Conservation (phyloP, 306 rosid species). For the Myrica gale region DNA sequence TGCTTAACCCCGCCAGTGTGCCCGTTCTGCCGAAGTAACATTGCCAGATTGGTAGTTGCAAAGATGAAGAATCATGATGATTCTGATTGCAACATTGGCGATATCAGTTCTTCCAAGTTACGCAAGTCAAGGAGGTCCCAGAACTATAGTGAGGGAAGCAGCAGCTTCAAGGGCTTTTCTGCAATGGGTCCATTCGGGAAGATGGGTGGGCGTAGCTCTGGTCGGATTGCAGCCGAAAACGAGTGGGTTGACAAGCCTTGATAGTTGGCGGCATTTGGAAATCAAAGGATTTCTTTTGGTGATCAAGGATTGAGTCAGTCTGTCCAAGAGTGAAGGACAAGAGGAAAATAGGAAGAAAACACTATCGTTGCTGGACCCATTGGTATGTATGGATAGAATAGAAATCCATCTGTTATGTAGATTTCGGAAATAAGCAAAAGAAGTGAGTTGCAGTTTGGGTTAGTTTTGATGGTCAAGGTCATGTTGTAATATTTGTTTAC, state of each 20-base stretch:
- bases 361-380: slow-evolving; percentile 34
- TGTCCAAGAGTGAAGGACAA: slow-evolving; percentile 24
- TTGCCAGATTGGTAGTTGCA: slow-evolving; percentile 50
- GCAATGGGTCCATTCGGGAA: slow-evolving; percentile 67
- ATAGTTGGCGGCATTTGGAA: slow-evolving; percentile 28
- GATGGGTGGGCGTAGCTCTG: slow-evolving; percentile 64
- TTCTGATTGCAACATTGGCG: slow-evolving; percentile 44
- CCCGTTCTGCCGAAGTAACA: slow-evolving; percentile 91
- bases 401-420: slow-evolving; percentile 34
- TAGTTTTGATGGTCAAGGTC: slow-evolving; percentile 42
- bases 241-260: slow-evolving; percentile 68
- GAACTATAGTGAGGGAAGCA: slow-evolving; percentile 75
- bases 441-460: slow-evolving; percentile 41
- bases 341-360: slow-evolving; percentile 29
- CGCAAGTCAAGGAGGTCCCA: slow-evolving; percentile 57
- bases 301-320: slow-evolving; percentile 13
- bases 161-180: slow-evolving; percentile 80
- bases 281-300: slow-evolving; percentile 27
- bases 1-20: slow-evolving; percentile 72
- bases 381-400: slow-evolving; percentile 27
- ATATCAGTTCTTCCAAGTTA: slow-evolving; percentile 51
- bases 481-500: slow-evolving; percentile 46
- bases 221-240: slow-evolving; percentile 60
- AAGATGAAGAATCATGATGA: slow-evolving; percentile 49
- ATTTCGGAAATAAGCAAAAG: slow-evolving; percentile 50